Evolutionary conservation across 2,329 filamentous ascomycete genomes (phyloP).

Genomic region (Didymosphaeria variabile): DNA sequence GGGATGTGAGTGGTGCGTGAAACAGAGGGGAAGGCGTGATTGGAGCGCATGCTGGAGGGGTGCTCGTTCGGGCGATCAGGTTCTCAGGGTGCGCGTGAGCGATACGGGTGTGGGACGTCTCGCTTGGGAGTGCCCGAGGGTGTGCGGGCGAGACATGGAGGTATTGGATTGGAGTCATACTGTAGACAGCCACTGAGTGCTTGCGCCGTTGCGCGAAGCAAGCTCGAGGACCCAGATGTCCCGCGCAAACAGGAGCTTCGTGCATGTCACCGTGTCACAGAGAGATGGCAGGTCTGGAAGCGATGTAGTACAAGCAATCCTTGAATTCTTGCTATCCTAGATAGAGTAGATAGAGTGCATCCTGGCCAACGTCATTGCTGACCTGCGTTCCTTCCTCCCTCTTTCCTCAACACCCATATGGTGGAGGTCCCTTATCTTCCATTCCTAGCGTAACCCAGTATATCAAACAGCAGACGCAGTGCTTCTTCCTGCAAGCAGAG

Average conservation of each 20-base stretch:
- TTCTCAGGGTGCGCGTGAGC: conserved; percentile 17
- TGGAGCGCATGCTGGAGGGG: conserved; percentile 5
- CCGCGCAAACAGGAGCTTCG: conserved; percentile 1
- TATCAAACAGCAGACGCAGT: conserved; percentile 37
- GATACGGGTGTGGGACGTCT: conserved; percentile 11
- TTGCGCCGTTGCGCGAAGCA: conserved; percentile 8
- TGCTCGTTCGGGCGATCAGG: conserved; percentile 6
- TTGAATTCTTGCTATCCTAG: conserved; percentile 14
- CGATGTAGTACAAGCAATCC: conserved; percentile 3
- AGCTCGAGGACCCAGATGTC: not conserved
- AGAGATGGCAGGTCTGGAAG: not conserved
- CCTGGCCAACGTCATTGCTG: conserved; percentile 13
- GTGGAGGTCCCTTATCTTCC: conserved; percentile 28
- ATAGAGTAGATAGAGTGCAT: too few relatives aligned
- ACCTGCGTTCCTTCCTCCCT: conserved; percentile 10
- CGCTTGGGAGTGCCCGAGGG: conserved; percentile 16
- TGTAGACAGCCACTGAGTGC: not conserved
- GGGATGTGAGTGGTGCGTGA: not conserved
- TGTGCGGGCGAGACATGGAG: conserved; percentile 12
- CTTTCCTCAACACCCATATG: conserved; percentile 31
- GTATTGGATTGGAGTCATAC: conserved; percentile 10
- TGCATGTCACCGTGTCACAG: not conserved
- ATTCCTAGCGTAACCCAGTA: conserved; percentile 23
- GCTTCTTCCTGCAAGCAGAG: conserved; percentile 36
- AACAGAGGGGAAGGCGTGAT: not conserved